Evolutionary conservation across 345 rosid species (phyloP), one percentile per base, ranked within the genome.

Genomic region (Hibiscus trionum): DNA sequence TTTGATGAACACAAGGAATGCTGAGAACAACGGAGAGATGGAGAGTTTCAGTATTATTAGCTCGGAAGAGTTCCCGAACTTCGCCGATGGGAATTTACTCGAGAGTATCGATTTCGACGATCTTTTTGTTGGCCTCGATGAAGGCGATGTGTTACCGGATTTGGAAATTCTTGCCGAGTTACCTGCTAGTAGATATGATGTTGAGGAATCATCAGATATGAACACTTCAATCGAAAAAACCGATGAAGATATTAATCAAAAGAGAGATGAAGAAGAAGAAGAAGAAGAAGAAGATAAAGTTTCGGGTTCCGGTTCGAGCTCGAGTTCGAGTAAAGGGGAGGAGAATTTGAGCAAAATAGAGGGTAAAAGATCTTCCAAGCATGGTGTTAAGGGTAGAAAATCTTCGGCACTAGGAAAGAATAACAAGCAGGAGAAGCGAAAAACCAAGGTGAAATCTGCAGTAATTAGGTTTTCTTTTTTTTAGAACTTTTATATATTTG

Each of bases 81-180:
- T 86, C 80, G 79, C 83, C 44, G 84, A 87, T 49, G 78, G 80
- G 39, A 70, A 66, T 75, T 59, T 86, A 77, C 79, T 84, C 0
- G 95, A 86, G 35, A 84, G 86, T 71, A 90, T 91, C 55, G 88
- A 90, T 77, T 91, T 91, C 63, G 96, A 88, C 15, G 91, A 94
- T 75, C 81, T 94, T 79, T 90, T 91, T 29, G 52, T 77, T 63
- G 90, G 90, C 2, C 83, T 93, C 21, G 69, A 85, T 50, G 91
- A 81, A 27, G 90, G 79, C 5, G 93, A 86, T 62, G 73, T 72
- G 66, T 69, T 87, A 24, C 93, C 95, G 2, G 96, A 86, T 60
- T 78, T 90, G 91, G 97, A 88, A 71, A 78, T 88, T 69, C 83
- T 89, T 7, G 88, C 88, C 0, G 96, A 91, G 26, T 83, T 83